These are phyloP conservation scores for Cantharellus cinnabarinus DNA, from an alignment of 768 basidiomycete species.

Conservation along the genomic window DNA sequence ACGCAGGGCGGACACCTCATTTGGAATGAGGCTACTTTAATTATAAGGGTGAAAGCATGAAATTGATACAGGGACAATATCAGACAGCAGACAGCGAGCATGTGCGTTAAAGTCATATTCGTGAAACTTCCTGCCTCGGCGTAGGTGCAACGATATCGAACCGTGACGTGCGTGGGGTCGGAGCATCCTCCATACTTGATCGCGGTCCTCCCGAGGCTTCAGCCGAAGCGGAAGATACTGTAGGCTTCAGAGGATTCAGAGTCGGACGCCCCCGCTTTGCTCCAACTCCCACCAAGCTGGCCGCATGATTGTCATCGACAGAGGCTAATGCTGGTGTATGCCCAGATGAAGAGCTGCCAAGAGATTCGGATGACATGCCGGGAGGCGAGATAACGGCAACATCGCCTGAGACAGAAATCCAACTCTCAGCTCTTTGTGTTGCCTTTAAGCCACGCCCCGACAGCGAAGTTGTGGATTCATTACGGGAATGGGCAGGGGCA, in stretches of 20 bases:
- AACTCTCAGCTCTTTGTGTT: background rate
- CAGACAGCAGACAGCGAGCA: background rate
- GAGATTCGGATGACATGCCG: background rate
- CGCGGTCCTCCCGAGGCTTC: background rate
- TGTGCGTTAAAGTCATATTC: background rate
- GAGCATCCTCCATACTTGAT: background rate
- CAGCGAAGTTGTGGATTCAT: background rate
- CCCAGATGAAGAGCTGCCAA: background rate
- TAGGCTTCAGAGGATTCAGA: background rate
- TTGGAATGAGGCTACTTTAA: background rate
- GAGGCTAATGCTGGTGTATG: background rate
- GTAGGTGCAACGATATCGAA: constrained; percentile 8
- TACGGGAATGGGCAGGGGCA: background rate
- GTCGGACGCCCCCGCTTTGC: background rate
- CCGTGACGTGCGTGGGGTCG: constrained; percentile 6
- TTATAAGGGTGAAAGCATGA: background rate
- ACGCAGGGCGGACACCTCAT: background rate
- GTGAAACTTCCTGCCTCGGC: background rate
- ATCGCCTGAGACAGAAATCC: background rate
- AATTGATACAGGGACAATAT: no score
- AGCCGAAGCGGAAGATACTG: background rate
- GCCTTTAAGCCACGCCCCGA: background rate
- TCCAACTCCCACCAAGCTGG: background rate
- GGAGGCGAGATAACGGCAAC: background rate
- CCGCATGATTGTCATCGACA: background rate